A percentile compares a stretch with the other conserved stretches of the same genome.
These are phyloP conservation scores for Plantago coronopus DNA, from an alignment of 305 asterid genomes.

Conservation along the genomic window DNA sequence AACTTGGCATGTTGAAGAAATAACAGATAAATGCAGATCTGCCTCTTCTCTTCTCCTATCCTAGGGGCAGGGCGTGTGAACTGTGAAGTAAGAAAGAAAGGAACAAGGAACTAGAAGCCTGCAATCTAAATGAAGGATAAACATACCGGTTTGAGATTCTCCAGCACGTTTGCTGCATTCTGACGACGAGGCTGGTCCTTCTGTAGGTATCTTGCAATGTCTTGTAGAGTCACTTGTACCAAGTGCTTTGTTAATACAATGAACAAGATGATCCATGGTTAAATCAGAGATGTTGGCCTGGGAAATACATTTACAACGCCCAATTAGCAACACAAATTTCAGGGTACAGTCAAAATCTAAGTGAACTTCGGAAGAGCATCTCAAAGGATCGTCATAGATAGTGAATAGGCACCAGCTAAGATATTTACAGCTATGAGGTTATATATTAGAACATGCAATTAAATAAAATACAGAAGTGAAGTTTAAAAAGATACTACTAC, in stretches of 20 bases:
- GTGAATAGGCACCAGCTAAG: too few relatives aligned
- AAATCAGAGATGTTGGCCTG: conserved; percentile 45
- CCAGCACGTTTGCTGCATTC: conserved; percentile 24
- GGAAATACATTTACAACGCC: conserved; percentile 22
- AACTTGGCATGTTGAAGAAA: too few relatives aligned
- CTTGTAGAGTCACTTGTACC: conserved; percentile 26
- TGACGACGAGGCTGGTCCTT: conserved; percentile 18
- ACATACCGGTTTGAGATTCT: conserved; percentile 40
- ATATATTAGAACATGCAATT: too few relatives aligned
- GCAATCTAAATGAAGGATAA: conserved; percentile 9
- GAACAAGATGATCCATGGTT: conserved; percentile 61
- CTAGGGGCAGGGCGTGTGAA: conserved; percentile 1
- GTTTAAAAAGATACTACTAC: too few relatives aligned
- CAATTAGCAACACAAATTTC: conserved; percentile 28
- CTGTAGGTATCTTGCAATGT: conserved; percentile 29
- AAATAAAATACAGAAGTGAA: too few relatives aligned
- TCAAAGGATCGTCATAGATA: too few relatives aligned
- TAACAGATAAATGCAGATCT: conserved; percentile 12
- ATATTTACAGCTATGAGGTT: too few relatives aligned
- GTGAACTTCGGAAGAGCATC: too few relatives aligned
- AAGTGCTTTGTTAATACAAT: conserved; percentile 48
- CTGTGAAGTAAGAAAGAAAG: neutral
- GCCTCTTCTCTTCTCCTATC: conserved; percentile 1
- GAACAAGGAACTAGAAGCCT: conserved; percentile 6
- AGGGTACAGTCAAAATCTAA: too few relatives aligned